phyloP scores from a whole-genome alignment of 768 basidiomycete species.

The Auricularia cornea region DNA sequence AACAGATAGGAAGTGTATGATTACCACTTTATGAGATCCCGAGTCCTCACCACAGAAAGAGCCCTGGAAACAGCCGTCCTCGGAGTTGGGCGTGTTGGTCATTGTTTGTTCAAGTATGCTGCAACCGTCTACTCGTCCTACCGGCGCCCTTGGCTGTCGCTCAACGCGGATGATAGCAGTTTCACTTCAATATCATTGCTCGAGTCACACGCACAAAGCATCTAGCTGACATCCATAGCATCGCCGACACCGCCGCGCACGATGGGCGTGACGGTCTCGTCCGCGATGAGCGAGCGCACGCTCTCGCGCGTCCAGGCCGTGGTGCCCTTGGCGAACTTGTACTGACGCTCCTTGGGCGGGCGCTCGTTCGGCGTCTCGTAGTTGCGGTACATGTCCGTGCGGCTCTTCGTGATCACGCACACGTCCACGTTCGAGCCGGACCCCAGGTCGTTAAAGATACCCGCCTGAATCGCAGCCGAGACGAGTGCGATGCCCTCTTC shows the following conservation, averaged over 20 bases:
- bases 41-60: too few species aligned
- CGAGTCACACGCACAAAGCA: neutral
- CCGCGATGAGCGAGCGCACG: conserved; percentile 61
- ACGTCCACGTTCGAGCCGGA: conserved; percentile 99
- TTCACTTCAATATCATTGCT: too few species aligned
- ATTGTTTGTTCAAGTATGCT: too few species aligned
- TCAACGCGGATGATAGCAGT: too few species aligned
- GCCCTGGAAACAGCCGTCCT: too few species aligned
- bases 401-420: conserved; percentile 79
- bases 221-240: conserved; percentile 74
- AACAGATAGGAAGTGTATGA: too few species aligned
- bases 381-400: conserved; percentile 91
- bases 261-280: conserved; percentile 54
- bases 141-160: too few species aligned
- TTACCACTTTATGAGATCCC: too few species aligned
- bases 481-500: conserved; percentile 78
- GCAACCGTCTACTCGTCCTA: too few species aligned
- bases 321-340: conserved; percentile 74
- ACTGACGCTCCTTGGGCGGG: conserved; percentile 57
- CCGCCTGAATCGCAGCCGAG: conserved; percentile 79
- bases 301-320: conserved; percentile 83
- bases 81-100: too few species aligned
- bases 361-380: conserved; percentile 87
- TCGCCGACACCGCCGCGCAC: conserved; percentile 35
- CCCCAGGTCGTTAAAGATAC: conserved; percentile 99